Conservation (phyloP, 495 filamentous ascomycete species). For the Xylaria palmicola region DNA sequence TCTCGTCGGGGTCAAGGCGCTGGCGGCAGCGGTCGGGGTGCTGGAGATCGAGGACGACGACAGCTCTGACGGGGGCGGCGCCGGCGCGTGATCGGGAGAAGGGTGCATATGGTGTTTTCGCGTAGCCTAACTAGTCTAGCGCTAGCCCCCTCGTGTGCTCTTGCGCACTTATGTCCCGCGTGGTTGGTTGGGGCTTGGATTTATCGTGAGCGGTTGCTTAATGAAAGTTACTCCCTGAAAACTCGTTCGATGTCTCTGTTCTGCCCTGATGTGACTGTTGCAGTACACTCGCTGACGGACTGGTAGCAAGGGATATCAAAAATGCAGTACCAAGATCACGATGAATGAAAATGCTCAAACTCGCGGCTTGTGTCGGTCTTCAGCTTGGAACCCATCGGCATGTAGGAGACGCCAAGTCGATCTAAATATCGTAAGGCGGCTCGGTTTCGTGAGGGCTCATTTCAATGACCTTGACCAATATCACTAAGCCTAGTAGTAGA, state of each 20-base stretch:
- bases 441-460: too few species aligned
- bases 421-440: too few species aligned
- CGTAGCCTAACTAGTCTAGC: background rate
- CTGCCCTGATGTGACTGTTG: background rate
- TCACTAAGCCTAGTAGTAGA: too few species aligned
- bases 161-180: background rate
- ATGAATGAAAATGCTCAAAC: too few species aligned
- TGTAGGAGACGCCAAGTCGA: too few species aligned
- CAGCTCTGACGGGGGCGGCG: background rate
- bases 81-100: background rate
- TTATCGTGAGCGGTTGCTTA: background rate
- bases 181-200: too few species aligned
- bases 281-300: background rate
- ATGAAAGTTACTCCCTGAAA: background rate
- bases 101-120: background rate
- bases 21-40: slow-evolving; percentile 21
- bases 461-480: too few species aligned
- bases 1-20: slow-evolving; percentile 2
- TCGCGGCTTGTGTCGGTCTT: too few species aligned
- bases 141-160: too few species aligned
- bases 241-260: background rate
- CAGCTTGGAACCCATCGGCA: too few species aligned
- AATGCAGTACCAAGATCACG: too few species aligned
- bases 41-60: slow-evolving; percentile 21
- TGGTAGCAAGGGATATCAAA: too few species aligned